A percentile compares a stretch with the other conserved stretches of the same genome.
These are phyloP conservation scores for Priceomyces melissophilus DNA, from an alignment of 805 yeast species.

Conservation along the genomic window DNA sequence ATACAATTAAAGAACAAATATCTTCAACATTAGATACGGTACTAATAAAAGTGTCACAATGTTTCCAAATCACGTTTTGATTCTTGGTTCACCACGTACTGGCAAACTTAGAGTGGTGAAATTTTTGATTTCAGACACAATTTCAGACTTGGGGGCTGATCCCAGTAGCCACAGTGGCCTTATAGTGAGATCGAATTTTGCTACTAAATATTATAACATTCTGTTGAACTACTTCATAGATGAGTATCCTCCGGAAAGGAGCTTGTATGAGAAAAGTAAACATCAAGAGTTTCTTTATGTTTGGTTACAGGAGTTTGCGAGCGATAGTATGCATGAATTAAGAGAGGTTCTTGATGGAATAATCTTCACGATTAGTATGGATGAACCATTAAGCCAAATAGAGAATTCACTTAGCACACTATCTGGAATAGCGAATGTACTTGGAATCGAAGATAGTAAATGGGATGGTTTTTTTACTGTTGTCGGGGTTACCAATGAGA, in stretches of 20 bases:
- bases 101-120: constrained; percentile 36
- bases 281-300: constrained; percentile 18
- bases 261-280: constrained; percentile 6
- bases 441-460: constrained; percentile 9
- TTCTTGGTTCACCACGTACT: constrained; percentile 42
- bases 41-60: constrained; percentile 8
- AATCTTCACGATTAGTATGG: constrained; percentile 36
- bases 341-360: constrained; percentile 47
- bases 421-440: constrained; percentile 8
- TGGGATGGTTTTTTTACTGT: constrained; percentile 32
- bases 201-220: constrained; percentile 31
- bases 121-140: constrained; percentile 23
- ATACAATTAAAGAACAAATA: too few relatives aligned
- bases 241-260: constrained; percentile 28
- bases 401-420: constrained; percentile 16
- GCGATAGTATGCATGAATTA: constrained; percentile 38
- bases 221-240: constrained; percentile 32
- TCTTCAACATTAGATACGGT: too few relatives aligned
- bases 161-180: constrained; percentile 31
- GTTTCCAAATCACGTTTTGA: constrained; percentile 39
- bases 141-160: constrained; percentile 29
- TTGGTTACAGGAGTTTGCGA: constrained; percentile 40
- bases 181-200: constrained; percentile 21
- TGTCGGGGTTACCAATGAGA: constrained; percentile 22
- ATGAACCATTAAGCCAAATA: constrained; percentile 17